Evolutionary conservation across 306 rosid genomes (phyloP).

Genomic region (Benincasa hispida): DNA sequence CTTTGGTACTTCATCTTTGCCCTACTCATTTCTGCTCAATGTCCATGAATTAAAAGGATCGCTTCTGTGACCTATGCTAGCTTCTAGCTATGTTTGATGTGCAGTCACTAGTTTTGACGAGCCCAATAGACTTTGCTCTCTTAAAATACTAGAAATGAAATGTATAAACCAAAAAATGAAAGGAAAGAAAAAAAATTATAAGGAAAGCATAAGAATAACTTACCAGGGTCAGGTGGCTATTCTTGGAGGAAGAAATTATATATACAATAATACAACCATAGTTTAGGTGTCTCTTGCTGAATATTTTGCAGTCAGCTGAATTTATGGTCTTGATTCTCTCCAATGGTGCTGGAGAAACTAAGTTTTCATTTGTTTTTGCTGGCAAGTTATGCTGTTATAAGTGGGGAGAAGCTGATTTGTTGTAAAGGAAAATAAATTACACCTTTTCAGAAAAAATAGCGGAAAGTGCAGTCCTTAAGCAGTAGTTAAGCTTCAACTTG

Average conservation of each 20-base stretch:
- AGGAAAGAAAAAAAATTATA: background rate
- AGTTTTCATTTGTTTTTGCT: background rate
- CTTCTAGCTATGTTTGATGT: background rate
- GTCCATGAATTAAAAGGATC: background rate
- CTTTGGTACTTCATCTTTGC: conserved; percentile 49
- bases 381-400: background rate
- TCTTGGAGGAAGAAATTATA: background rate
- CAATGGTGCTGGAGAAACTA: background rate
- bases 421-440: background rate
- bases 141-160: background rate
- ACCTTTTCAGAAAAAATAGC: background rate
- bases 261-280: no score
- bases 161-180: background rate
- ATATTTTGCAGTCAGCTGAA: background rate
- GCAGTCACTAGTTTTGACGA: background rate
- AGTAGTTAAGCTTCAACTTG: background rate
- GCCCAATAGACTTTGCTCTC: background rate
- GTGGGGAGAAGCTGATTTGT: background rate
- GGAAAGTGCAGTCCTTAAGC: background rate
- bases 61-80: background rate
- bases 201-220: background rate
- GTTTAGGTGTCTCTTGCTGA: background rate
- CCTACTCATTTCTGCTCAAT: conserved; percentile 12
- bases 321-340: background rate
- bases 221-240: background rate